These are phyloP conservation scores for Sporisorium scitamineum DNA, from an alignment of 1,284 basidiomycete species.

Conservation along the genomic window DNA sequence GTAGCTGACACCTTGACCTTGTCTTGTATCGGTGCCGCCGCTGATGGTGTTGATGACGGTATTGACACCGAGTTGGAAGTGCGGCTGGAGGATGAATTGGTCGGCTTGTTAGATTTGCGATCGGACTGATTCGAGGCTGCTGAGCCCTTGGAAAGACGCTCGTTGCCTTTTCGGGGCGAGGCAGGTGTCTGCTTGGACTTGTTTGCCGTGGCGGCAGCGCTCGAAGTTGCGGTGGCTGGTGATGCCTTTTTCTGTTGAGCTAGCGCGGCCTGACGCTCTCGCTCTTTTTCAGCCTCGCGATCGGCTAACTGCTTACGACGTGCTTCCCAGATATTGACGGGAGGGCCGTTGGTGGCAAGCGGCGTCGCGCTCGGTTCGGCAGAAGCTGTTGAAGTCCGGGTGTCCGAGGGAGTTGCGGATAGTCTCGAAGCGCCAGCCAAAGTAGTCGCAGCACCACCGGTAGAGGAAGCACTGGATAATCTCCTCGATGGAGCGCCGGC, in stretches of 20 bases:
- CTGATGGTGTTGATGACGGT: conserved; percentile 11
- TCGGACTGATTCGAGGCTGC: conserved; percentile 6
- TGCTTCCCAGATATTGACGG: conserved; percentile 58
- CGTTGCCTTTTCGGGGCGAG: conserved; percentile 17
- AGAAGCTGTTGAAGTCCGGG: conserved; percentile 1
- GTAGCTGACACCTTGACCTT: neutral
- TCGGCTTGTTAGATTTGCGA: conserved; percentile 19
- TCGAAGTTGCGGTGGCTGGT: neutral
- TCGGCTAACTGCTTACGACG: conserved; percentile 51
- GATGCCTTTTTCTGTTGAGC: conserved; percentile 27
- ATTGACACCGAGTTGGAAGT: conserved; percentile 13
- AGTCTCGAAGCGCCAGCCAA: conserved; percentile 8
- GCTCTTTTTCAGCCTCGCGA: conserved; percentile 38
- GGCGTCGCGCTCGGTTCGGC: neutral
- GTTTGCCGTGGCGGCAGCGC: conserved; percentile 1
- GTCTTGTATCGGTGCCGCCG: conserved; percentile 2
- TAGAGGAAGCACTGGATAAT: conserved; percentile 11
- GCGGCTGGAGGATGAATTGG: conserved; percentile 8
- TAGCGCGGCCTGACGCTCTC: conserved; percentile 19
- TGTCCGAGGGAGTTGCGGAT: neutral
- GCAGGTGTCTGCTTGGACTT: conserved; percentile 3
- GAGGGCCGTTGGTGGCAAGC: conserved; percentile 10
- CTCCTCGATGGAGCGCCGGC: conserved; percentile 2
- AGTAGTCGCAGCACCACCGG: conserved; percentile 4
- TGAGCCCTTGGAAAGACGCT: conserved; percentile 19